phyloP scores from a whole-genome alignment of 2,329 filamentous ascomycete species.

The Escovopsis sp. region DNA sequence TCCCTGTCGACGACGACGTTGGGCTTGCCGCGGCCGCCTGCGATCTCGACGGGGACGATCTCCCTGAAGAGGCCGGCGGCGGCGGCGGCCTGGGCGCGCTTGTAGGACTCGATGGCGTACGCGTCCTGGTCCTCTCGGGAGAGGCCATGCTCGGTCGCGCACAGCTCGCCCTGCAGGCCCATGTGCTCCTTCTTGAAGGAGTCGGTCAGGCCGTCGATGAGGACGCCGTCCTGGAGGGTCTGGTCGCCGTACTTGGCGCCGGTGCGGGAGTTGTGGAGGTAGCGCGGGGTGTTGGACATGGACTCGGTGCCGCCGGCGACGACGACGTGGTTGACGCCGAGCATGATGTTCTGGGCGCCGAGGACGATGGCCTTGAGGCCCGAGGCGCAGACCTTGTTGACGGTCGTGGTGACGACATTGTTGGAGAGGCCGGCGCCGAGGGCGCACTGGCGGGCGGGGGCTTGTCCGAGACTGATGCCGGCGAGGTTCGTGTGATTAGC shows the following conservation, averaged over 20 bases:
- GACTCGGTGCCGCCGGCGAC: conserved; percentile 93
- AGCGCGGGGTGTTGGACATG: conserved; percentile 97
- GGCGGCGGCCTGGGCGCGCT: conserved; percentile 79
- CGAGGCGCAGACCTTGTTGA: conserved; percentile 99
- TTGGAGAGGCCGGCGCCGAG: conserved; percentile 75
- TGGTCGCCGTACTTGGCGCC: conserved; percentile 93
- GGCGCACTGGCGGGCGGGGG: conserved; percentile 88
- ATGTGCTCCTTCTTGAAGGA: conserved; percentile 95
- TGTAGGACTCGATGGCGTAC: conserved; percentile 89
- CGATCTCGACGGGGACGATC: conserved; percentile 80
- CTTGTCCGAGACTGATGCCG: conserved; percentile 66
- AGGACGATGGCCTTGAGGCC: conserved; percentile 88
- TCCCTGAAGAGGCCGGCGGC: conserved; percentile 74
- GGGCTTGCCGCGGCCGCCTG: conserved; percentile 82
- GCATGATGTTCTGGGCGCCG: conserved; percentile 93
- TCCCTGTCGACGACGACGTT: conserved; percentile 66
- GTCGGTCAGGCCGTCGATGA: conserved; percentile 90
- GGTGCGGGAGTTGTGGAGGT: conserved; percentile 72
- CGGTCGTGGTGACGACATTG: conserved; percentile 70
- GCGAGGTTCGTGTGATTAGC: too few relatives aligned
- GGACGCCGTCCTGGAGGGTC: conserved; percentile 73
- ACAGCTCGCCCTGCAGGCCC: conserved; percentile 87
- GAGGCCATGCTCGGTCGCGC: conserved; percentile 69
- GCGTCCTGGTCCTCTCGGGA: conserved; percentile 79
- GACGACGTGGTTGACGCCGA: conserved; percentile 81